Base-by-base conservation (phyloP, 768 basidiomycete species). In the Cystobasidium onofrii region DNA sequence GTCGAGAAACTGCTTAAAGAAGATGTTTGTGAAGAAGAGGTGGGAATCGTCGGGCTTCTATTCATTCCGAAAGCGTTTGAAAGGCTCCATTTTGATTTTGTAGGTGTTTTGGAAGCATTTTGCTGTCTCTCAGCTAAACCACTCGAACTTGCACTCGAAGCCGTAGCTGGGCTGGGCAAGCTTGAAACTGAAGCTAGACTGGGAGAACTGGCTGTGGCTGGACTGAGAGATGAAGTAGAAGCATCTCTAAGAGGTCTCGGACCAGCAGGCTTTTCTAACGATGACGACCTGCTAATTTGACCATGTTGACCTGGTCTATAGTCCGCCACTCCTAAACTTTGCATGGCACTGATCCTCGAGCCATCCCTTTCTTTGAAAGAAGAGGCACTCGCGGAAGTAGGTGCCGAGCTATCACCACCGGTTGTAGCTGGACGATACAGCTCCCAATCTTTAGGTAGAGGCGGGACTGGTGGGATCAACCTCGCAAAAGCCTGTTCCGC, bases 81-180 rank as follows among this genome's bases (percentile, higher is more conserved):
- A 80, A 94, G 90, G 80, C 91, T 93, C 92, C 92, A 94, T 81
- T 94, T 94, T 85, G 92, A 93, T n/a, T 60, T 55, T 27, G 69
- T 71, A 34, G 69, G 69, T 29, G 69, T 71, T 55, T 43, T 29
- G 7, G 57, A 60, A 60, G 57, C 57, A 60, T 60, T 34, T 4
- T 27, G 29, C 27, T 60, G 57, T 29, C 57, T 27, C 13, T 60
- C 57, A 60, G 57, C 6, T 27, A 29, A 4, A 13, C 57, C 57
- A 29, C 13, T 4, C 12, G 25, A 60, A 20, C 29, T 29, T 27
- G 33, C 9, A 20, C 17, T 60, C 13, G 46, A 50, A 9, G 46
- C 12, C 4, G 46, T 20, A 50, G 46, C 46, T 17, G 46, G 46
- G n/a, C 46, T 50, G 20, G 46, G 46, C 6, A 41, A 33, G 63